Evolutionary conservation across 768 basidiomycete species (phyloP).

Genomic region (Guyanaporus albipodus): DNA sequence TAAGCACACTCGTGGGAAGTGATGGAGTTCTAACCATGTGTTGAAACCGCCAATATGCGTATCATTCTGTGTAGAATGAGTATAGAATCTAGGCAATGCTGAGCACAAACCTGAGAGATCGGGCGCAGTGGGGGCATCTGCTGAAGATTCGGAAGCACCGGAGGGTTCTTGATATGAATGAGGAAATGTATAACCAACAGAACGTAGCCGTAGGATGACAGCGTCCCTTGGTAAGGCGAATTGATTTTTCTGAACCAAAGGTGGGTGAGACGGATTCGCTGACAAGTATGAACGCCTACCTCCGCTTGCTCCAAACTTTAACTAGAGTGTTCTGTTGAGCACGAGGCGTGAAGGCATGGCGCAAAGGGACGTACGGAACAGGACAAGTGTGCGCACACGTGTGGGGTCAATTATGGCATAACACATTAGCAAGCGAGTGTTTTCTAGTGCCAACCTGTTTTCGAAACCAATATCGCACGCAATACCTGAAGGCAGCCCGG

Average conservation of each 20-base stretch:
- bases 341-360: constrained; percentile 1
- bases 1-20: constrained; percentile 10
- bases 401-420: constrained; percentile 97
- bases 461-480: constrained; percentile 99
- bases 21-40: constrained; percentile 53
- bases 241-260: constrained; percentile 81
- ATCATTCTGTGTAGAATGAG: constrained; percentile 53
- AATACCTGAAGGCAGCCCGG: constrained; percentile 78
- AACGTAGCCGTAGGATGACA: constrained; percentile 97
- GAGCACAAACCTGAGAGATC: constrained; percentile 61
- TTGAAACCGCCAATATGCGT: constrained; percentile 78
- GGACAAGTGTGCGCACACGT: constrained; percentile 87
- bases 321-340: constrained; percentile 46
- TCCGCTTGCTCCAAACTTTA: constrained; percentile 98
- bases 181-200: constrained; percentile 97
- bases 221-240: constrained; percentile 93
- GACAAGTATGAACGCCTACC: constrained; percentile 41
- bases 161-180: constrained; percentile 95
- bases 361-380: constrained; percentile 76
- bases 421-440: constrained; percentile 92
- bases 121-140: constrained; percentile 89
- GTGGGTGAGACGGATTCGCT: background rate
- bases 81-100: constrained; percentile 7
- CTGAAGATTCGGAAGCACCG: constrained; percentile 94
- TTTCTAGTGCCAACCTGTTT: constrained; percentile 94